Conservation (phyloP, 2,329 filamentous ascomycete species). For the Fusarium sp. region DNA sequence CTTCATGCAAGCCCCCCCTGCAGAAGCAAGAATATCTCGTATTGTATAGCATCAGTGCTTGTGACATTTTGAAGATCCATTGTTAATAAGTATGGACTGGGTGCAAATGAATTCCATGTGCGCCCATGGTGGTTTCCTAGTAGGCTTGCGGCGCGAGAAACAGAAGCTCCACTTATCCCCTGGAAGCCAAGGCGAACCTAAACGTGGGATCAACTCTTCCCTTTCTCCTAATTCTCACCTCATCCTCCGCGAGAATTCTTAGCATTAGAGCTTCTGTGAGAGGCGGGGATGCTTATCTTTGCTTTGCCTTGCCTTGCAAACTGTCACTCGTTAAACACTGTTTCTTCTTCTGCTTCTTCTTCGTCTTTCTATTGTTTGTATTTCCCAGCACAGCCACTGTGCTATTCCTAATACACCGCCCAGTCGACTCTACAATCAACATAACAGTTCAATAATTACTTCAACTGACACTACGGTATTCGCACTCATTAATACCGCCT, state of each 20-base stretch:
- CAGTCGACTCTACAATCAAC: conserved; percentile 25
- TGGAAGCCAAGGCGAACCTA: conserved; percentile 16
- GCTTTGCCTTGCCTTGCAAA: conserved; percentile 5
- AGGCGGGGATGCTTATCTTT: conserved; percentile 40
- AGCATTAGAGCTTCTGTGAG: conserved; percentile 14
- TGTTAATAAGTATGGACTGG: background rate
- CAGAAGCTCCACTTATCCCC: conserved; percentile 22
- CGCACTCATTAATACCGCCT: conserved; percentile 32
- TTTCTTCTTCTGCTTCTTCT: conserved; percentile 12
- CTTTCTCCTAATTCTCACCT: conserved; percentile 37
- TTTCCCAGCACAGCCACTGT: conserved; percentile 10
- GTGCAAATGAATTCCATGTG: background rate
- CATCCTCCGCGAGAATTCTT: conserved; percentile 40
- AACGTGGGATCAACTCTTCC: conserved; percentile 13
- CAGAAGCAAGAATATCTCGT: background rate
- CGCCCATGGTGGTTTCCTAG: background rate
- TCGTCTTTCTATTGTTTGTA: conserved; percentile 24
- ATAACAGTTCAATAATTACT: conserved; percentile 23
- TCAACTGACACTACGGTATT: conserved; percentile 24
- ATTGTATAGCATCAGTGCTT: background rate
- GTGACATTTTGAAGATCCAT: background rate
- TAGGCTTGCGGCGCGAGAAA: conserved; percentile 1
- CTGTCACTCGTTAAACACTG: conserved; percentile 35
- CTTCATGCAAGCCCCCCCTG: background rate
- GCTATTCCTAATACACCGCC: conserved; percentile 30